Base-by-base conservation (phyloP, 2,329 filamentous ascomycete genomes). In the Nakataea oryzae region DNA sequence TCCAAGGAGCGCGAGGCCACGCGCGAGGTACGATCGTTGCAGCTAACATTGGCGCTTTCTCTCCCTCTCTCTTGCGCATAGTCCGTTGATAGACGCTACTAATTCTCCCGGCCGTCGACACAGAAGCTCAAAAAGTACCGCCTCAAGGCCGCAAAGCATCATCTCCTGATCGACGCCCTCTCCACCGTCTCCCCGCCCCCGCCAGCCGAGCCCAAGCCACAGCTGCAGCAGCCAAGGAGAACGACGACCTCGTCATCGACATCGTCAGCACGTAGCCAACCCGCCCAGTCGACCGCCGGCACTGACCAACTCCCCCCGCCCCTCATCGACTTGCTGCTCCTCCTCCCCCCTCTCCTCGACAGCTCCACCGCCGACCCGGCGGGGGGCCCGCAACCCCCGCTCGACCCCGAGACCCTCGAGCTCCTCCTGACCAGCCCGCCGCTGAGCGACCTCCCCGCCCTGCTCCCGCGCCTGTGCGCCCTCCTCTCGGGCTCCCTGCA, bases 141-240 rank as follows among this genome's bases (percentile, higher is more conserved):
- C 17, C 69, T 83, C 8, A 72, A 73, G 47, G 73, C 75, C 0
- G 79, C 82, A 3, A 82, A 80, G 63, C 72, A 78, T 2, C 74
- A 83, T 64, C 74, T 87, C 62, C 71, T 88, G 24, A 72, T 74
- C 21, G 71, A 75, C 58, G 81, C 84, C 62, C 74, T 87, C 58
- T 72, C 75, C 6, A 77, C 76, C 21, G 73, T 78, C n/a, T 72
- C 75, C 29, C 74, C 72, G 2, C 71, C 65, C 5, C 50, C 61
- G 70, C 12, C 70, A 67, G 24, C 32, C 65, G 61, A 24, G 47
- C 61, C 26, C 14, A 50, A 50, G 21, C 41, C 41, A 3, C 41
- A 50, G 11, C 41, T 50, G 0, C 41, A 50, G 9, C 21, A 50
- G 21, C 41, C 21, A 50, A 50, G 21, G 21, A 50, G 41, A 21